Base-by-base conservation (phyloP, 495 filamentous ascomycete species). In the Tuber magnatum region DNA sequence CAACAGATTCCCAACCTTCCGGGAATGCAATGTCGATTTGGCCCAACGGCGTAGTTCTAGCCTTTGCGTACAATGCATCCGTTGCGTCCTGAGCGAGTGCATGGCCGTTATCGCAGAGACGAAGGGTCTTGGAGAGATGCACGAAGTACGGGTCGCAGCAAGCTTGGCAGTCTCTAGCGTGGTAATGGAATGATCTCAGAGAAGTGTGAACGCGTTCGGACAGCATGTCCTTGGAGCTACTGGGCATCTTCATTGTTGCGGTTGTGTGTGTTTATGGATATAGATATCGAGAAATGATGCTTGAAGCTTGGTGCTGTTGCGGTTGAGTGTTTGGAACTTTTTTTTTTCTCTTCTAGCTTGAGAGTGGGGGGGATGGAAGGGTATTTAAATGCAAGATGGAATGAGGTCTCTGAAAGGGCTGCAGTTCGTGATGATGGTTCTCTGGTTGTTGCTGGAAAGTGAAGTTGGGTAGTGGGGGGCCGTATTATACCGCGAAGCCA, bases 21-120 rank as follows among this genome's bases (percentile, higher is more conserved):
- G 77, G 77, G 72, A 79, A 79, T 38, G 73, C 73, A 10, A 79
- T 68, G 8, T 79, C 77, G 51, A 79, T 79, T 68, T 72, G 71
- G 24, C 77, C 77, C 42, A 38, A 18, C 2, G 72, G 51, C 9
- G 77, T 72, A 18, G 69, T 41, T 48, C 77, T 72, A 24, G 77
- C 77, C 73, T 79, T 79, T 39, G 68, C 74, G 61, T 79, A 79
- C 24, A 79, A 70, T 70, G 74, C 78, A 18, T 72, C 39, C 6
- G 77, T 76, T 16, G 78, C 71, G 46, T 75, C 73, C 32, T 79
- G 76, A 22, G 77, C 77, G 32, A 79, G 72, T 10, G n/a, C 10
- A 22, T 79, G 77, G 32, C 77, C 77, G 3, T 7, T 16, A 42
- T 79, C 77, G 42, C 77, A 79, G 32, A 79, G 70, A 44, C 72